Conservation (phyloP, 495 filamentous ascomycete genomes). For the Aspergillus hancockii region DNA sequence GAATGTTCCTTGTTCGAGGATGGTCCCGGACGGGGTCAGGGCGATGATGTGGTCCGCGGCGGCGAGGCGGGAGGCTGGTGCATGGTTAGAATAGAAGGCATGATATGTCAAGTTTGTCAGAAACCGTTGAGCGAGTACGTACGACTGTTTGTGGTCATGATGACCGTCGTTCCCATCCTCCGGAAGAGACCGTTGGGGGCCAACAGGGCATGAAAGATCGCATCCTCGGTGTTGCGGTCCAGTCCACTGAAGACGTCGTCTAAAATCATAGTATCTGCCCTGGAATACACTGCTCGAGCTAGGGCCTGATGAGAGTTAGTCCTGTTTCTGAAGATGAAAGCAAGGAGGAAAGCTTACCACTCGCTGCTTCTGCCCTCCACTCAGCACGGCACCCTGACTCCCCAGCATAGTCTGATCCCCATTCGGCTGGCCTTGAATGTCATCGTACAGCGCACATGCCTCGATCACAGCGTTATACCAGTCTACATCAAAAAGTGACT, state of each 20-base stretch:
- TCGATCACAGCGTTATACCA: constrained; percentile 61
- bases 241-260: constrained; percentile 56
- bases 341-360: too few species aligned
- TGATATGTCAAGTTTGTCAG: too few species aligned
- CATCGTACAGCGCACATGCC: constrained; percentile 67
- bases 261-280: constrained; percentile 41
- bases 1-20: background rate
- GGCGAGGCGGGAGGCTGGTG: background rate
- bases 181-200: constrained; percentile 42
- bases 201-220: constrained; percentile 25
- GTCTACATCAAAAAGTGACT: constrained; percentile 57
- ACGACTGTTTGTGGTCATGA: background rate
- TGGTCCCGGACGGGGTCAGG: background rate
- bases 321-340: too few species aligned
- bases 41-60: background rate
- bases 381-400: constrained; percentile 71
- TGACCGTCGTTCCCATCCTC: constrained; percentile 28
- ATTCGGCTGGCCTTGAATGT: constrained; percentile 64
- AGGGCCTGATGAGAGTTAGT: background rate
- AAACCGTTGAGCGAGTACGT: too few species aligned
- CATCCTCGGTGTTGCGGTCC: constrained; percentile 46
- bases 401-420: constrained; percentile 71
- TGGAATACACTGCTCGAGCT: constrained; percentile 44
- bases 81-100: background rate
- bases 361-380: constrained; percentile 73